Evolutionary conservation across 805 yeast species (phyloP).

Genomic region (Lipomyces orientalis): DNA sequence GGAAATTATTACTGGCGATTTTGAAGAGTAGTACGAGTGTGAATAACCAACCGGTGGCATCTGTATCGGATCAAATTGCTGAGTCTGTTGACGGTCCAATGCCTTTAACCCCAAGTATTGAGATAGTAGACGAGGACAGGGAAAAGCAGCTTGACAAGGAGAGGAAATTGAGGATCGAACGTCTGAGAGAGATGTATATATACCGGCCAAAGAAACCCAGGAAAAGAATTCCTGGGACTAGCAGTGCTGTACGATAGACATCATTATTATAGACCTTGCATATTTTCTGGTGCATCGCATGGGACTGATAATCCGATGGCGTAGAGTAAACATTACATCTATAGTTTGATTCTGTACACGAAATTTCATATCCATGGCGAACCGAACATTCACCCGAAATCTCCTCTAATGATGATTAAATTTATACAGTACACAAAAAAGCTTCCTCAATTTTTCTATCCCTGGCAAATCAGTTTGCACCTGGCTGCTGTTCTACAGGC

Average conservation of each 20-base stretch:
- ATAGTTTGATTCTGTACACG: not conserved
- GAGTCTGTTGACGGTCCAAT: constrained; percentile 5
- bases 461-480: not conserved
- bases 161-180: constrained; percentile 23
- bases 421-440: not conserved
- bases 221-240: not conserved
- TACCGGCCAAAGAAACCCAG: constrained; percentile 19
- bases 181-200: constrained; percentile 20
- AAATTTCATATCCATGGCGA: not conserved
- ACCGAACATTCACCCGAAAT: not conserved
- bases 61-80: not conserved
- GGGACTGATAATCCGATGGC: not conserved
- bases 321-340: not conserved
- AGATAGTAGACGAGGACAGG: not conserved
- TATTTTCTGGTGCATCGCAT: not conserved
- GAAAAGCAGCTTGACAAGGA: constrained; percentile 11
- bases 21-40: constrained; percentile 5
- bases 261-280: not conserved
- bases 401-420: not conserved
- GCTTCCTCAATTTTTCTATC: not conserved
- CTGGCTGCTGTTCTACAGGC: constrained; percentile 55
- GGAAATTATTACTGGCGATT: constrained; percentile 26
- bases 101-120: not conserved
- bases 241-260: not conserved
- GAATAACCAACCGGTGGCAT: not conserved